These are phyloP conservation scores for Chenopodium quinoa DNA, from an alignment of 148 eudicot genomes.

Conservation along the genomic window DNA sequence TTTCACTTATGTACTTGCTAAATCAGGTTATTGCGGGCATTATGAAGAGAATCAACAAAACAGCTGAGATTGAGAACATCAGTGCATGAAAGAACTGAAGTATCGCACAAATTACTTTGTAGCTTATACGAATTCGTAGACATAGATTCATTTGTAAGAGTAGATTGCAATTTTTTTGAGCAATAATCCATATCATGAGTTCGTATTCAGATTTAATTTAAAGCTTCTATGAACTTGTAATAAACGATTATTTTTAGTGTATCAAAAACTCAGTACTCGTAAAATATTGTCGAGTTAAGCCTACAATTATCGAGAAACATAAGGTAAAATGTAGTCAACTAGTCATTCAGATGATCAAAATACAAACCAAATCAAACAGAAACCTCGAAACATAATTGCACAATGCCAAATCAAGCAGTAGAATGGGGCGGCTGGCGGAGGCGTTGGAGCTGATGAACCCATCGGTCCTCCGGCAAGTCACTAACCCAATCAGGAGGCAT, in stretches of 20 bases:
- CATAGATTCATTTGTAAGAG: not conserved
- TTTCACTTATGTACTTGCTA: not conserved
- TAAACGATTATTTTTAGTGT: not conserved
- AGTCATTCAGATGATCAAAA: not conserved
- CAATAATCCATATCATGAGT: not conserved
- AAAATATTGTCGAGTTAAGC: not conserved
- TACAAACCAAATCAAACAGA: not conserved
- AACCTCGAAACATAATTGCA: not conserved
- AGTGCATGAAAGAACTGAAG: constrained; percentile 43
- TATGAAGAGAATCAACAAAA: constrained; percentile 79
- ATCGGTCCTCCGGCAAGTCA: constrained; percentile 54
- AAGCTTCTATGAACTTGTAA: not conserved
- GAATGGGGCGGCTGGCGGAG: constrained; percentile 34
- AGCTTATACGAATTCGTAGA: not conserved
- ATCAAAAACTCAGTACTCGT: not conserved
- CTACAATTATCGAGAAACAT: not conserved
- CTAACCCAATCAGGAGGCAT: constrained; percentile 62
- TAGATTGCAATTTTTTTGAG: not conserved
- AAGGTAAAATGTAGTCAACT: not conserved
- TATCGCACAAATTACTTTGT: not conserved
- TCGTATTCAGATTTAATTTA: not conserved
- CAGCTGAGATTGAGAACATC: constrained; percentile 73
- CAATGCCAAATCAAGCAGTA: not conserved
- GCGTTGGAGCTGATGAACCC: constrained; percentile 54
- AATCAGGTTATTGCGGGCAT: constrained; percentile 88